Base-by-base conservation (phyloP, 108 stramenopile species). In the Cyclotella baltica region DNA sequence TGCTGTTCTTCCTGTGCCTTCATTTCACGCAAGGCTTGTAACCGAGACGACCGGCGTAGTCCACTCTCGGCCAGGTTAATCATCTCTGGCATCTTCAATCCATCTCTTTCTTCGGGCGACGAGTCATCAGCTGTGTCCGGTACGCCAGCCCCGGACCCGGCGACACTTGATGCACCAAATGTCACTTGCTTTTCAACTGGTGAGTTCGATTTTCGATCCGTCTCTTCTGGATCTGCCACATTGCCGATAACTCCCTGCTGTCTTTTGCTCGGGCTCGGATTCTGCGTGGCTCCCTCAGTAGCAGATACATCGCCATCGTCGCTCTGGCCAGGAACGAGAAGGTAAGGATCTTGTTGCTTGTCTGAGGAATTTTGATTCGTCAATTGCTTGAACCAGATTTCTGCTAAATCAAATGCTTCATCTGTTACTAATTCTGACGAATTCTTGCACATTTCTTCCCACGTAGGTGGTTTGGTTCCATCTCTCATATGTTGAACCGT, bases 401-500 rank as follows among this genome's bases (percentile, higher is more conserved):
- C 36, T 10, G 62, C 62, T 37, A 64, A 22, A 40, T 37, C 20
- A 31, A 31, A 64, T 5, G 4, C 62, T 18, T 59, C 31, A 4
- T 59, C 58, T 30, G 58, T 59, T 27, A 28, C 58, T 31, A 30
- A 30, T 30, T 64, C 62, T 22, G 31, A 38, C 22, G 62, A 64
- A 40, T 40, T 40, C n/a, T 64, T 40, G 37, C 27, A 33, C n/a
- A 72, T 16, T 47, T 58, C 58, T 22, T 53, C 43, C 71, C 71
- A 72, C 27, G 38, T 56, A n/a, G 71, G 58, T 30, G 71, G 71
- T 29, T 40, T 34, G 5, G 6, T 25, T 18, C 5, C 29, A 5
- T 38, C 47, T 19, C 25, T 23, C 50, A 74, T 50, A 40, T 43
- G 68, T 29, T 46, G 43, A 25, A 85, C 84, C 0, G 76, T 77